phyloP scores from a whole-genome alignment of 345 rosid species.

The Populus pruinosa region DNA sequence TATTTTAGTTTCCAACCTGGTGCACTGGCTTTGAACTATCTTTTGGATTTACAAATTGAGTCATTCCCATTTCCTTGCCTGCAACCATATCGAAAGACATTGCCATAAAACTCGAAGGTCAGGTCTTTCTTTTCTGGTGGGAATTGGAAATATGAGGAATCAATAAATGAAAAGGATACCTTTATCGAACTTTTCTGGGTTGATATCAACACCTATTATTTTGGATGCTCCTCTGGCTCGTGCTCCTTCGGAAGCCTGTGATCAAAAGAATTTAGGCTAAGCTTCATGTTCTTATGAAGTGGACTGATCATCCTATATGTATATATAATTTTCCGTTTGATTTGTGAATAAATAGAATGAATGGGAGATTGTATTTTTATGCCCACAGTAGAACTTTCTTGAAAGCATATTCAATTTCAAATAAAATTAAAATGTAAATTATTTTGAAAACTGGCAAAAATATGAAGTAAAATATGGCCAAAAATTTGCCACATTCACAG shows the following conservation, averaged over 20 bases:
- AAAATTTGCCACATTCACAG: neutral
- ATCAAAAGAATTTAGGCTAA: too few species aligned
- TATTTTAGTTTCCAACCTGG: conserved; percentile 21
- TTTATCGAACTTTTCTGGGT: conserved; percentile 46
- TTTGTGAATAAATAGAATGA: neutral
- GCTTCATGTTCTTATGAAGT: too few species aligned
- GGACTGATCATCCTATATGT: too few species aligned
- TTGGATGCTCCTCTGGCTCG: conserved; percentile 60
- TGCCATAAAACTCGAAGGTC: neutral
- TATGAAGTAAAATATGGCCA: neutral
- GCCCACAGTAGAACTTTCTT: too few species aligned
- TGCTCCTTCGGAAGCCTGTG: conserved; percentile 60
- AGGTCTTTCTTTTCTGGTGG: neutral
- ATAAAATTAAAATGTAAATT: neutral
- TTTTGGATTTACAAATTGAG: conserved; percentile 34
- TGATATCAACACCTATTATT: conserved; percentile 59
- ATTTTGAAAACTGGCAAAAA: too few species aligned
- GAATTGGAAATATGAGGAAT: neutral
- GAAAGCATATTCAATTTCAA: too few species aligned
- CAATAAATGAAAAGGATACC: conserved; percentile 24
- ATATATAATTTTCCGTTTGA: neutral
- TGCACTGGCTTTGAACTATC: conserved; percentile 25
- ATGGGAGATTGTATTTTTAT: neutral
- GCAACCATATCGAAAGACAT: neutral
- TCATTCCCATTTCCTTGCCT: conserved; percentile 38